Percentiles rank a stretch among this genome's conserved stretches.
These are phyloP conservation scores for Emmonsiellopsis sp. DNA, from an alignment of 2,329 filamentous ascomycete genomes.

Conservation along the genomic window DNA sequence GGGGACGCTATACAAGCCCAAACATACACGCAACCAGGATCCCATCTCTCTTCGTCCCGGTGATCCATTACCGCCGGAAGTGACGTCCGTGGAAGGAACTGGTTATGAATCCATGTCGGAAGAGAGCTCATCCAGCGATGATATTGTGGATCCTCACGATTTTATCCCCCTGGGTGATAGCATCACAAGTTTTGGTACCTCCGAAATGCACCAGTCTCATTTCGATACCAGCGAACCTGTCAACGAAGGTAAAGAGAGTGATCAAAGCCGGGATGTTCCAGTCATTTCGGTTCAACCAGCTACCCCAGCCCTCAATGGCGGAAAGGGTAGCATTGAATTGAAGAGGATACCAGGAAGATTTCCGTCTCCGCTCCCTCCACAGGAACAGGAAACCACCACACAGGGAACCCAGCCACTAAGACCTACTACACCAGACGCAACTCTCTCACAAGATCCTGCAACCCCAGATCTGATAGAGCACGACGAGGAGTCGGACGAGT, in stretches of 20 bases:
- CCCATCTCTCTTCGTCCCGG: slow-evolving; percentile 27
- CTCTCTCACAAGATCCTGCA: not conserved
- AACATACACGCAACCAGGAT: not conserved
- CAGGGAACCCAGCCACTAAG: not conserved
- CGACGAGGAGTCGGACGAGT: slow-evolving; percentile 31
- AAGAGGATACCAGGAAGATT: slow-evolving; percentile 54
- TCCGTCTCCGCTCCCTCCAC: slow-evolving; percentile 23
- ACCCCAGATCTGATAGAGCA: slow-evolving; percentile 9
- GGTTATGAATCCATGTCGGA: slow-evolving; percentile 56
- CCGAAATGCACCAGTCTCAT: slow-evolving; percentile 6
- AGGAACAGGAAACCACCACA: not conserved
- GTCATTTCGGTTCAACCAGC: slow-evolving; percentile 39
- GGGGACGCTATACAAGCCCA: slow-evolving; percentile 19
- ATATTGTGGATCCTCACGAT: slow-evolving; percentile 17
- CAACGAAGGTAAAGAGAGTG: not conserved
- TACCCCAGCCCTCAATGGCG: slow-evolving; percentile 36
- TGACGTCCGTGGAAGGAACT: slow-evolving; percentile 59
- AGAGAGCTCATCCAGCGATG: slow-evolving; percentile 33
- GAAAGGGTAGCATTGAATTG: slow-evolving; percentile 29
- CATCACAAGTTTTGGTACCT: not conserved
- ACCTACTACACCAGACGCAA: not conserved
- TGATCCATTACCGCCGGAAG: slow-evolving; percentile 61
- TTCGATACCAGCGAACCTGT: not conserved
- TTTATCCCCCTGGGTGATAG: not conserved
- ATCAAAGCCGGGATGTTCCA: slow-evolving; percentile 25